Conservation (phyloP, 768 basidiomycete genomes). For the Clitopilus hobsonii region DNA sequence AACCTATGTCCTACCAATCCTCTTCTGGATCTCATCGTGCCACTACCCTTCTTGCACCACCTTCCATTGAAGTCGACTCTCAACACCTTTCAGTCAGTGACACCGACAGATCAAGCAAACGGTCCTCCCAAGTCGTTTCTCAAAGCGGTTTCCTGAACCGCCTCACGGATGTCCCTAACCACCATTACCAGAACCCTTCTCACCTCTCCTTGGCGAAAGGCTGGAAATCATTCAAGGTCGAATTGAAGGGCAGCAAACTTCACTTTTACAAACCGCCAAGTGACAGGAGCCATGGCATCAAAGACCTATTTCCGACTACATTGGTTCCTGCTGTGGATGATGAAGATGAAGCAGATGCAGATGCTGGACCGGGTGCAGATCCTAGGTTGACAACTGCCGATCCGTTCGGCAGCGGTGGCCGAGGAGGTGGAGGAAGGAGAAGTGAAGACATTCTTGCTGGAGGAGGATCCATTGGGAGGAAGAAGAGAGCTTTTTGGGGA, state of each 20-base stretch:
- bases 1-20: conserved; percentile 1
- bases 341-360: conserved; percentile 25
- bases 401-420: neutral
- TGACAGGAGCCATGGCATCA: conserved; percentile 59
- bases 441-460: conserved; percentile 29
- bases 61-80: conserved; percentile 38
- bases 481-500: conserved; percentile 77
- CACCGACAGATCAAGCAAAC: conserved; percentile 32
- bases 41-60: conserved; percentile 45
- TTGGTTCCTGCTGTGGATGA: conserved; percentile 56
- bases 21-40: conserved; percentile 7
- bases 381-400: neutral
- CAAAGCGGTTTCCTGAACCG: conserved; percentile 76
- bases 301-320: conserved; percentile 68
- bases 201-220: conserved; percentile 49
- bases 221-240: conserved; percentile 86
- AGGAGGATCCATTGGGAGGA: conserved; percentile 29
- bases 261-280: conserved; percentile 83
- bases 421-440: conserved; percentile 14
- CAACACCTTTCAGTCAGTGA: conserved; percentile 18
- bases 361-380: conserved; percentile 6
- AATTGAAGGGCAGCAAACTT: conserved; percentile 79
- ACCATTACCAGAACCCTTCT: conserved; percentile 22
- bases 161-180: conserved; percentile 44
- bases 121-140: conserved; percentile 77